Percentiles rank a stretch among this genome's conserved stretches.
These are phyloP conservation scores for Alternaria brassicae DNA, from an alignment of 2,329 filamentous ascomycete genomes.

Conservation along the genomic window DNA sequence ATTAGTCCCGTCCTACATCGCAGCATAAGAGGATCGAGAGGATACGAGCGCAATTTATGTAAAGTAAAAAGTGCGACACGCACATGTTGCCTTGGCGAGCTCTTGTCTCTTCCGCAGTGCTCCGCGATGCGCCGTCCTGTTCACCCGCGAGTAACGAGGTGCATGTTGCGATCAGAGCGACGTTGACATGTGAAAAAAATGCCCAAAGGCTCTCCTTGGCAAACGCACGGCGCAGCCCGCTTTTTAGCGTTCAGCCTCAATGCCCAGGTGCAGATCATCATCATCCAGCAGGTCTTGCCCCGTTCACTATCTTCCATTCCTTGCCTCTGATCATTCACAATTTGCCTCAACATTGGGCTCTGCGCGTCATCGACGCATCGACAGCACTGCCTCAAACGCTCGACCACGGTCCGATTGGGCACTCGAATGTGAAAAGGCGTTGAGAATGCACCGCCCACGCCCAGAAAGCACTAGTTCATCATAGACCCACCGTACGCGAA, in stretches of 20 bases:
- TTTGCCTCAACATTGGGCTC: slow-evolving; percentile 5
- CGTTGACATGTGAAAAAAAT: slow-evolving; percentile 2
- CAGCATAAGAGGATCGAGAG: background rate
- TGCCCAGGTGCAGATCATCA: slow-evolving; percentile 11
- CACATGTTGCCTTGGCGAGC: background rate
- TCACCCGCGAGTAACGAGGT: background rate
- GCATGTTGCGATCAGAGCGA: slow-evolving; percentile 3
- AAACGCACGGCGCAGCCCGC: slow-evolving; percentile 14
- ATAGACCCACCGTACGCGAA: slow-evolving; percentile 9
- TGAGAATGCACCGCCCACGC: slow-evolving; percentile 11
- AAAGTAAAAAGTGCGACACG: background rate
- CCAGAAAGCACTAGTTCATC: slow-evolving; percentile 1
- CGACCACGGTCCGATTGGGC: slow-evolving; percentile 4
- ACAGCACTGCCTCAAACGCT: slow-evolving; percentile 1
- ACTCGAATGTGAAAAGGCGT: slow-evolving; percentile 1
- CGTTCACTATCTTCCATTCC: background rate
- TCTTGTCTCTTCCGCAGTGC: slow-evolving; percentile 3
- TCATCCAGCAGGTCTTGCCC: slow-evolving; percentile 8
- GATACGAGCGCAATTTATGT: background rate
- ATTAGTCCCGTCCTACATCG: background rate
- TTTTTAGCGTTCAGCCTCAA: slow-evolving; percentile 16
- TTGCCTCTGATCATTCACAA: slow-evolving; percentile 4
- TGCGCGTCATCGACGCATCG: background rate
- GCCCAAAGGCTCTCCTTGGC: slow-evolving; percentile 3
- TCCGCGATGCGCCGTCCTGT: slow-evolving; percentile 3